Base-by-base conservation (phyloP, 345 rosid genomes). In the Salix dunnii region DNA sequence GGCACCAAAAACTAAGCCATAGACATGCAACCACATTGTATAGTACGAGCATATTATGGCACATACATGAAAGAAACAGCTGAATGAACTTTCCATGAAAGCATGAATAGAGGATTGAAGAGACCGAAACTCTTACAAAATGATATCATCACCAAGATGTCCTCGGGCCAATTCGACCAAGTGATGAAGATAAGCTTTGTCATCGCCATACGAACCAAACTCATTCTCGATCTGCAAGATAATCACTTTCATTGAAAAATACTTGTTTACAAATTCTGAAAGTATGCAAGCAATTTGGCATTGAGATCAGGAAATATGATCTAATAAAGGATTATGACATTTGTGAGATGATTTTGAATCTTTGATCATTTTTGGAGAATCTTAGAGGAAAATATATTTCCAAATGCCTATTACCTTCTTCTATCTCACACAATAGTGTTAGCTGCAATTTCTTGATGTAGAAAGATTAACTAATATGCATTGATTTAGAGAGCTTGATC, bases 171-270 rank as follows among this genome's bases (percentile, higher is more conserved):
- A 40, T 46, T 75, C 76, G 13, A 81, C 95, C 66, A 95, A 86
- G 81, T 88, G 88, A 64, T 73, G 86, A 80, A 95, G 95, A 85
- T 95, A 95, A 67, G 81, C 83, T 89, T 92, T 88, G 80, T 95
- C 99, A 68, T 90, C 87, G 68, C 97, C 99, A 88, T 85, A 95
- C 46, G 99, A 95, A 63, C 99, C 99, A 84, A 83, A 95, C 85
- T 95, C 99, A 88, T 95, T 92, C 89, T 95, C 97, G 74, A 93
- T 88, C 99, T 95, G 91, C 67, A 78, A 81, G 67, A 81, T 36
- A 43, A 72, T 36, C 25, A 40, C 72, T 46, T 40, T 66, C 17
- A 71, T 2, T 48, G 69, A 46, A 70, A 23, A 18, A 61, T 60
- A 23, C 72, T 74, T 64, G 72, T 48, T 25, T 16, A 64, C 42